Evolutionary conservation across 176 grass and related monocot species (phyloP).

Genomic region (Avena sativa): DNA sequence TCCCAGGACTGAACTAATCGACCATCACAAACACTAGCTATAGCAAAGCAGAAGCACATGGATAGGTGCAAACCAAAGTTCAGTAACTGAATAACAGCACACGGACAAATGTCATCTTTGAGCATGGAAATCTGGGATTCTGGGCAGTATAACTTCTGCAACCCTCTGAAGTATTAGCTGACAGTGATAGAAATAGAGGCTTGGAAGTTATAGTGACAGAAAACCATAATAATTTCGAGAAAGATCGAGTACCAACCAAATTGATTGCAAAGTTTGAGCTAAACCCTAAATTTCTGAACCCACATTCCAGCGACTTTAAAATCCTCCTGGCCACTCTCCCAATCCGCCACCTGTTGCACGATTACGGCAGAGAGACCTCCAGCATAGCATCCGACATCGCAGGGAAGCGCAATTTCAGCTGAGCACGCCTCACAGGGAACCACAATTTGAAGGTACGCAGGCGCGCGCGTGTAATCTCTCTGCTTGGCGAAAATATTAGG

Average conservation of each 20-base stretch:
- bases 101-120: neutral
- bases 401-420: neutral
- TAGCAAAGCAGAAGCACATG: neutral
- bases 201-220: neutral
- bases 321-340: neutral
- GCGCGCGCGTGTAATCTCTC: neutral
- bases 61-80: neutral
- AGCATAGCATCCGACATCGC: neutral
- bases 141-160: neutral
- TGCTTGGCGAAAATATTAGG: neutral
- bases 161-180: neutral
- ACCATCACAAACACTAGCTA: neutral
- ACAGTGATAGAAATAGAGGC: too few relatives aligned
- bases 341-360: neutral
- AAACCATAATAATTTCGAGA: neutral
- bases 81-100: conserved; percentile 12
- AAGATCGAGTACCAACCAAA: neutral
- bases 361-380: neutral
- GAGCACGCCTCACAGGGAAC: neutral
- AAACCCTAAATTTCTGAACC: conserved; percentile 21
- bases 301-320: neutral
- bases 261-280: neutral
- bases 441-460: neutral
- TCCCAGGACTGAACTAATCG: conserved; percentile 18
- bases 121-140: neutral